phyloP scores from a whole-genome alignment of 352 stramenopile genomes.

The Sclerospora graminicola region DNA sequence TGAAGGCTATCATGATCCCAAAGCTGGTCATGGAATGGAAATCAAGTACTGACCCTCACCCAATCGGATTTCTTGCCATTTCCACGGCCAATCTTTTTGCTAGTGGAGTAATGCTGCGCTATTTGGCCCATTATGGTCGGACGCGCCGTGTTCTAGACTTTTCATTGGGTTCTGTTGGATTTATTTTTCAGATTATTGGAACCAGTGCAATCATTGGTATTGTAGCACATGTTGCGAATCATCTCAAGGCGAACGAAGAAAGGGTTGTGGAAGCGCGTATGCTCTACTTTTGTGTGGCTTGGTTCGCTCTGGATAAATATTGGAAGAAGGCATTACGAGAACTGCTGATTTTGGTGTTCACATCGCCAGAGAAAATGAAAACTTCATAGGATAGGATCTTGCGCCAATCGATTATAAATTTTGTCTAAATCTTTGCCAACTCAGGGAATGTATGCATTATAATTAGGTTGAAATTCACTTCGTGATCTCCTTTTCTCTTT shows the following conservation, averaged over 20 bases:
- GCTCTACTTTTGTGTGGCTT: constrained; percentile 59
- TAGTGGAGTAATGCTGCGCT: constrained; percentile 45
- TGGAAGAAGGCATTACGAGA: constrained; percentile 40
- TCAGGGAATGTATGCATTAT: too few species aligned
- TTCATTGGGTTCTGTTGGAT: constrained; percentile 27
- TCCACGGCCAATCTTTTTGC: constrained; percentile 66
- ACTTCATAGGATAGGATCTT: background rate
- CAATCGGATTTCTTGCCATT: constrained; percentile 44
- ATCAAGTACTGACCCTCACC: constrained; percentile 31
- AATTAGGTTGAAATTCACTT: too few species aligned
- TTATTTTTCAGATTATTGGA: constrained; percentile 31
- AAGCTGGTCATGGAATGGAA: constrained; percentile 59
- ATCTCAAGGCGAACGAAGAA: constrained; percentile 39
- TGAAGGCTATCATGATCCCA: constrained; percentile 61
- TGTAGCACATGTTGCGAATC: constrained; percentile 46
- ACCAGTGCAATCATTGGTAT: constrained; percentile 35
- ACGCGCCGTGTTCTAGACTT: constrained; percentile 28
- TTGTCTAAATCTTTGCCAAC: too few species aligned
- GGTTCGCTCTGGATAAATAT: constrained; percentile 65
- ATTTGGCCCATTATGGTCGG: constrained; percentile 37
- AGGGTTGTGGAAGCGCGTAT: constrained; percentile 34
- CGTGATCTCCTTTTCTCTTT: too few species aligned
- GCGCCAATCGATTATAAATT: background rate
- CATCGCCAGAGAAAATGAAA: constrained; percentile 16
- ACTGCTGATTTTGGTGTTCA: constrained; percentile 21